Evolutionary conservation across 768 basidiomycete species (phyloP).

Genomic region (Chlorophyllum brunneum): DNA sequence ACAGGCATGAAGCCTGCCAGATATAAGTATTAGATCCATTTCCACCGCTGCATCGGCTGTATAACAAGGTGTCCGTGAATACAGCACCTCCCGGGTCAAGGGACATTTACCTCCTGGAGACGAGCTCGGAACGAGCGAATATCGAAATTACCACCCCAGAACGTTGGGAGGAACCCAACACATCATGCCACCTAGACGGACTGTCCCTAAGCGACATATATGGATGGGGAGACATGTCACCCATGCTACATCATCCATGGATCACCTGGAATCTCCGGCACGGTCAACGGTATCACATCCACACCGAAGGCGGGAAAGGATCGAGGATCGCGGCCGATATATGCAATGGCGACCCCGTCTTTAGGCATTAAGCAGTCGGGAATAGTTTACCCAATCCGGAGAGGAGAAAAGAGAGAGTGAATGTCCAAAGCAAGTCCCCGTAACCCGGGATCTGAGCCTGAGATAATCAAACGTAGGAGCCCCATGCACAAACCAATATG

Average conservation of each 20-base stretch:
- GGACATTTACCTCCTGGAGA: not conserved
- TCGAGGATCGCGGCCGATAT: too few relatives aligned
- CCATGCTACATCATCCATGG: not conserved
- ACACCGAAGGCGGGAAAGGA: too few relatives aligned
- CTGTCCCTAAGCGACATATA: constrained; percentile 2
- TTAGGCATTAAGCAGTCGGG: not conserved
- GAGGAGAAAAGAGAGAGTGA: not conserved
- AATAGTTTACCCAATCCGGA: not conserved
- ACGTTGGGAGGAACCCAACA: constrained; percentile 3
- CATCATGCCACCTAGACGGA: constrained; percentile 3
- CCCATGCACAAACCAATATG: not conserved
- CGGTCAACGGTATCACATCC: not conserved
- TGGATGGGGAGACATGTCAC: not conserved
- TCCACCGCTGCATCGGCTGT: not conserved
- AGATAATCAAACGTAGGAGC: not conserved
- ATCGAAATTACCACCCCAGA: constrained; percentile 3
- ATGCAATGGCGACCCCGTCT: too few relatives aligned
- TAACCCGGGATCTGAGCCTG: not conserved
- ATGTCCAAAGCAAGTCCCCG: not conserved
- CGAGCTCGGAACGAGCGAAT: not conserved
- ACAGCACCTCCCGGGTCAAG: not conserved
- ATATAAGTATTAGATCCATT: not conserved
- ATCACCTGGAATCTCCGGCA: constrained; percentile 5
- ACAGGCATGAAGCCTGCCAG: not conserved
- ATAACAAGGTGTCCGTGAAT: not conserved